Percentiles rank a stretch among this genome's conserved stretches.
Conservation (phyloP, 768 basidiomycete genomes). For the Ramaria sp. region DNA sequence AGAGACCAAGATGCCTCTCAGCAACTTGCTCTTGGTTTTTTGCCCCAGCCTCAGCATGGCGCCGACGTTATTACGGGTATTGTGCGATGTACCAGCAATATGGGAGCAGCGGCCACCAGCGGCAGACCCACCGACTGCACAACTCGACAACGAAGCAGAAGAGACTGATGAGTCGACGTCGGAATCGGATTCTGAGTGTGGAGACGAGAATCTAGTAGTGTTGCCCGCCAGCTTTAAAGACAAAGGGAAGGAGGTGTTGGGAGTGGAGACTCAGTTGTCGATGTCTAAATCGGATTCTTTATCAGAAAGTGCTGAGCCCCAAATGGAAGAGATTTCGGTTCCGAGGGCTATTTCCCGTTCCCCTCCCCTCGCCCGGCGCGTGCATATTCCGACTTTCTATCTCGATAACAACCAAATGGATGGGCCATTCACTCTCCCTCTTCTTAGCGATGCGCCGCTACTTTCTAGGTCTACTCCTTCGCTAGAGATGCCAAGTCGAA, state of each 20-base stretch:
- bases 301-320: constrained; percentile 36
- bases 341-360: constrained; percentile 31
- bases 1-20: constrained; percentile 87
- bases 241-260: background rate
- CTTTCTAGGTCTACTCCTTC: constrained; percentile 14
- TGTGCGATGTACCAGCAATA: constrained; percentile 61
- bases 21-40: constrained; percentile 79
- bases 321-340: constrained; percentile 63
- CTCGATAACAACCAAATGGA: constrained; percentile 19
- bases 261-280: constrained; percentile 15
- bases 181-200: background rate
- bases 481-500: constrained; percentile 11
- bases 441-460: background rate
- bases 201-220: background rate
- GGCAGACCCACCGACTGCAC: constrained; percentile 16
- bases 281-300: constrained; percentile 26
- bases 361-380: constrained; percentile 39
- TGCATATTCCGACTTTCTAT: constrained; percentile 16
- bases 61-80: constrained; percentile 55
- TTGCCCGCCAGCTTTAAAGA: background rate
- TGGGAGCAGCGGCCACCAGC: constrained; percentile 35
- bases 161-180: background rate
- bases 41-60: constrained; percentile 80
- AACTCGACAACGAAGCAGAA: constrained; percentile 1
- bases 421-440: constrained; percentile 14